Conservation (phyloP, 768 basidiomycete species). For the Hericium alpestre region DNA sequence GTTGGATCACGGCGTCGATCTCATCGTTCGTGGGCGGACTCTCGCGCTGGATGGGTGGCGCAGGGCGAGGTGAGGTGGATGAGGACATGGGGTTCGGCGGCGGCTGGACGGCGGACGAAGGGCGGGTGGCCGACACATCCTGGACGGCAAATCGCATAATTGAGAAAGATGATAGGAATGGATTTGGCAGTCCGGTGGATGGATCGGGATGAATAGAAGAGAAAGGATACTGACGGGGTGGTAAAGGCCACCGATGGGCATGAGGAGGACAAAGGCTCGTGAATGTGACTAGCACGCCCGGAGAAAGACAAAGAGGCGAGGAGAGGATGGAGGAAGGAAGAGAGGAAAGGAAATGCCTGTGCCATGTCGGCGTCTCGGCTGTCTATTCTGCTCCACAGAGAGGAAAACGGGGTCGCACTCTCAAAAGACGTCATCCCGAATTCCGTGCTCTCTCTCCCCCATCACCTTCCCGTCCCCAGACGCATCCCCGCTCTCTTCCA, state of each 20-base stretch:
- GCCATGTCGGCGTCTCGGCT: too few relatives aligned
- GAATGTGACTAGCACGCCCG: background rate
- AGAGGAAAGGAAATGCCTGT: background rate
- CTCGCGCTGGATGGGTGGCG: background rate
- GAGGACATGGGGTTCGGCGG: background rate
- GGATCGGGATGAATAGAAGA: background rate
- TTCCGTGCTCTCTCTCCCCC: background rate
- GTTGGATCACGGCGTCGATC: slow-evolving; percentile 86
- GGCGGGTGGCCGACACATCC: background rate
- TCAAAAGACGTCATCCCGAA: background rate
- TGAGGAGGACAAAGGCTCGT: background rate
- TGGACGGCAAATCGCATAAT: too few relatives aligned
- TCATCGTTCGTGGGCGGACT: slow-evolving; percentile 59
- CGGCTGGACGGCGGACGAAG: background rate
- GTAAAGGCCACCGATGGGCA: too few relatives aligned
- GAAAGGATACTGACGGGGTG: background rate
- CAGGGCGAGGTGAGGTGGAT: background rate
- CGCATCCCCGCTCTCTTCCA: background rate
- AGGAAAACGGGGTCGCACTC: background rate
- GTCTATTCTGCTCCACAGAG: background rate
- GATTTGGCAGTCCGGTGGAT: background rate
- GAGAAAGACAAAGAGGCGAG: background rate
- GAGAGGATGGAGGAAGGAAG: background rate
- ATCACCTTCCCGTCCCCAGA: background rate
- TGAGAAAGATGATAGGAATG: background rate